Evolutionary conservation across 2,329 filamentous ascomycete genomes (phyloP).

Genomic region (Claviceps pusilla): DNA sequence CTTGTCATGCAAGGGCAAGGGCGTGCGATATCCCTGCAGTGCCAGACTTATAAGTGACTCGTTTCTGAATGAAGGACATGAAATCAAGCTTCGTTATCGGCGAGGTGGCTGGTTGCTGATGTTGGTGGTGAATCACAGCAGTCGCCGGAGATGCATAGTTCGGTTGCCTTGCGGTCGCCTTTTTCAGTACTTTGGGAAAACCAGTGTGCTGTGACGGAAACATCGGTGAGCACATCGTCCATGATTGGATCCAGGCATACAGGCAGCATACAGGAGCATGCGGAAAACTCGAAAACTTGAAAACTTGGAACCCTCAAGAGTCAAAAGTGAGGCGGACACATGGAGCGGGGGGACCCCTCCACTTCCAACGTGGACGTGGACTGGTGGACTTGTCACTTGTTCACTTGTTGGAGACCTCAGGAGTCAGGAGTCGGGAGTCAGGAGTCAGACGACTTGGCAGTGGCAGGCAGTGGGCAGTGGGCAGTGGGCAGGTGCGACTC

Average conservation of each 20-base stretch:
- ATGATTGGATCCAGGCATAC: background rate
- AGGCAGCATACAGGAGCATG: background rate
- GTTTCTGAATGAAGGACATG: too few species aligned
- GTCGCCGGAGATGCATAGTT: background rate
- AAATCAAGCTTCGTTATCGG: background rate
- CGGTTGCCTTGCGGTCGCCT: conserved; percentile 3
- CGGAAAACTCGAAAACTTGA: background rate
- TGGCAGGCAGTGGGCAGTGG: too few species aligned
- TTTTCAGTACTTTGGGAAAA: background rate
- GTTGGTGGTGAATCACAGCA: background rate
- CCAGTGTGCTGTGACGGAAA: background rate
- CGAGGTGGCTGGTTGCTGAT: background rate
- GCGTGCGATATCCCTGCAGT: too few species aligned
- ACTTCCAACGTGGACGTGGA: background rate
- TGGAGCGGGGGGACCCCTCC: conserved; percentile 1
- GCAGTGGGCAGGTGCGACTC: too few species aligned
- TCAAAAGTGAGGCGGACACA: conserved; percentile 1
- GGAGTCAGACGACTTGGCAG: too few species aligned
- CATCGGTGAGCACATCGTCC: background rate
- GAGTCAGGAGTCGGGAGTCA: too few species aligned
- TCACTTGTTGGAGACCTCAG: too few species aligned
- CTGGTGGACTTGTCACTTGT: background rate
- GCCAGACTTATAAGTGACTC: too few species aligned
- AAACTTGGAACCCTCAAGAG: too few species aligned
- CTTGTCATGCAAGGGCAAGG: too few species aligned